Evolutionary conservation across 2,329 filamentous ascomycete species (phyloP).

Genomic region (Trichoderma gracile): DNA sequence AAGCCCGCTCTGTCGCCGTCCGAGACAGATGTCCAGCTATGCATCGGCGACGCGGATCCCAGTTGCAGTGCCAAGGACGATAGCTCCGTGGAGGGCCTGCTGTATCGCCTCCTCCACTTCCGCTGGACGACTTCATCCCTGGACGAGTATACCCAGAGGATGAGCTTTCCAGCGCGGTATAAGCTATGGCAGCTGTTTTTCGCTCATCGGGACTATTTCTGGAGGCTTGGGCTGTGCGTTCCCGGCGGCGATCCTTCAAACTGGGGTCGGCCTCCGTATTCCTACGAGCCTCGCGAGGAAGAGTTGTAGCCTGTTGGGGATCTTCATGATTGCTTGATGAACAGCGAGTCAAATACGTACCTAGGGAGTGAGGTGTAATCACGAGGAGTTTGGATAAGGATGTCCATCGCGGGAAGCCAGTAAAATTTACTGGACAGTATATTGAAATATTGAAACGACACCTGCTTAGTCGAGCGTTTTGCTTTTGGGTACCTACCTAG

Average conservation of each 20-base stretch:
- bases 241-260: constrained; percentile 73
- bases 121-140: constrained; percentile 32
- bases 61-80: constrained; percentile 68
- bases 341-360: background rate
- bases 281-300: constrained; percentile 31
- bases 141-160: constrained; percentile 30
- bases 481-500: background rate
- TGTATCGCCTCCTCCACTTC: constrained; percentile 34
- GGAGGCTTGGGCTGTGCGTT: constrained; percentile 85
- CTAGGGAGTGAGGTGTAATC: background rate
- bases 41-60: constrained; percentile 69
- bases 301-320: background rate
- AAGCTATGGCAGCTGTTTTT: constrained; percentile 93
- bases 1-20: constrained; percentile 69
- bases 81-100: constrained; percentile 36
- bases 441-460: background rate
- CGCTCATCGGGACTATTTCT: constrained; percentile 95
- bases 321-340: background rate
- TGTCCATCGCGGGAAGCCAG: background rate
- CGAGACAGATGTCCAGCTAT: constrained; percentile 67
- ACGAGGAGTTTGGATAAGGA: constrained; percentile 3
- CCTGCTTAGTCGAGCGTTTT: background rate
- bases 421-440: constrained; percentile 3
- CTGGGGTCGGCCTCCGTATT: constrained; percentile 57
- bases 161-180: constrained; percentile 60